A percentile compares a stretch with the other conserved stretches of the same genome.
These are phyloP conservation scores for Chlorophyllum brunneum DNA, from an alignment of 768 basidiomycete genomes.

Conservation along the genomic window DNA sequence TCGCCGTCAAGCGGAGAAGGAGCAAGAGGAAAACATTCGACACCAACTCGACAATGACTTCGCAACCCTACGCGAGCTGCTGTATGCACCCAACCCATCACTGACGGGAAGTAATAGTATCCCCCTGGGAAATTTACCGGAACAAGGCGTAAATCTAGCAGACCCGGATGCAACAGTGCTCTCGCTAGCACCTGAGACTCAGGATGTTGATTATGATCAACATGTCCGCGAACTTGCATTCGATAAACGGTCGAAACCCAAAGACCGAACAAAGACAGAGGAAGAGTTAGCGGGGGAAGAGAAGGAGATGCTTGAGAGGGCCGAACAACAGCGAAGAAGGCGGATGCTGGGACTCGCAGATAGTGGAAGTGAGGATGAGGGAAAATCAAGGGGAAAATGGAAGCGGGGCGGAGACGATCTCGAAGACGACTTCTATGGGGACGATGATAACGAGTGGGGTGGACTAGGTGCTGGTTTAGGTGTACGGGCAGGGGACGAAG, in stretches of 20 bases:
- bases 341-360: constrained; percentile 85
- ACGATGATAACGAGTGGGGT: constrained; percentile 37
- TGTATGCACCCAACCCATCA: constrained; percentile 55
- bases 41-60: constrained; percentile 89
- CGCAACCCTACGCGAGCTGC: constrained; percentile 69
- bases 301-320: constrained; percentile 81
- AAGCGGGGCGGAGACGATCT: constrained; percentile 79
- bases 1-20: constrained; percentile 82
- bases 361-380: constrained; percentile 59
- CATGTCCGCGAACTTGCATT: constrained; percentile 90
- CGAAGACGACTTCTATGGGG: constrained; percentile 77
- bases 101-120: constrained; percentile 34
- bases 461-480: constrained; percentile 39
- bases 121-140: constrained; percentile 24
- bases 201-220: constrained; percentile 81
- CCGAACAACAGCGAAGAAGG: constrained; percentile 70
- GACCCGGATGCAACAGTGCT: constrained; percentile 18
- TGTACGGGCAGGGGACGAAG: constrained; percentile 27
- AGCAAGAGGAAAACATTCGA: constrained; percentile 81
- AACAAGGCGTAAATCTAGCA: constrained; percentile 16
- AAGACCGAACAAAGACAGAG: constrained; percentile 94
- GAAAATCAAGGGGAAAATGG: constrained; percentile 38
- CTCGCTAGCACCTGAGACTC: constrained; percentile 24
- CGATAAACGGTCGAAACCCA: constrained; percentile 90
- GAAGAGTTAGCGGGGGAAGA: constrained; percentile 89